phyloP scores from a whole-genome alignment of 306 rosid genomes.

The Cucumis cinereus region DNA sequence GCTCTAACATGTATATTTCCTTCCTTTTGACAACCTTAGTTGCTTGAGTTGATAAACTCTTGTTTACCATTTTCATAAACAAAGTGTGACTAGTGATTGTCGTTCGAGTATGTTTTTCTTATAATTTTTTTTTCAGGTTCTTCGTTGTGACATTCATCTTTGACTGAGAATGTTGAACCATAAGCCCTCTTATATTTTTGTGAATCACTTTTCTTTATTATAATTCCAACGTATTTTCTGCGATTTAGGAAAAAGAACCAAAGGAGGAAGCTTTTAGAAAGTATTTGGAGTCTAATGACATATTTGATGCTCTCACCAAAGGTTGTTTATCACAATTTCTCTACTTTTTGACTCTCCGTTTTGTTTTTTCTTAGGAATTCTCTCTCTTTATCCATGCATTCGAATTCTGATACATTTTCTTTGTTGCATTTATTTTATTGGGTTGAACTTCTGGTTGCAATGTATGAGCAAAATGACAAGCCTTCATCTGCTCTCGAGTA shows the following conservation, averaged over 20 bases:
- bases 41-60: too few relatives aligned
- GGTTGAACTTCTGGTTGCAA: slow-evolving; percentile 64
- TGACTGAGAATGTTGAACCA: too few relatives aligned
- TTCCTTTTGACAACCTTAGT: too few relatives aligned
- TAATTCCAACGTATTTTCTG: background rate
- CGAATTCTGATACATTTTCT: background rate
- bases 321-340: slow-evolving; percentile 24
- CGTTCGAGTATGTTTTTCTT: too few relatives aligned
- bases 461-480: slow-evolving; percentile 85
- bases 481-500: too few relatives aligned
- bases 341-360: background rate
- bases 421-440: background rate
- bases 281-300: slow-evolving; percentile 85
- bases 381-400: background rate
- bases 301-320: slow-evolving; percentile 88
- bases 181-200: too few relatives aligned
- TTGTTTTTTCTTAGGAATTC: background rate
- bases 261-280: slow-evolving; percentile 87
- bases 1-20: too few relatives aligned
- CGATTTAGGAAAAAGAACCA: slow-evolving; percentile 67
- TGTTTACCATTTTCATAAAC: too few relatives aligned
- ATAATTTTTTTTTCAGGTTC: too few relatives aligned
- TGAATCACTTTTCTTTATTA: background rate
- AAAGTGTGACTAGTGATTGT: too few relatives aligned
- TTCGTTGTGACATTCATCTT: too few relatives aligned